phyloP scores from a whole-genome alignment of 202 grass and related monocot genomes.

The Hordeum pubiflorum region DNA sequence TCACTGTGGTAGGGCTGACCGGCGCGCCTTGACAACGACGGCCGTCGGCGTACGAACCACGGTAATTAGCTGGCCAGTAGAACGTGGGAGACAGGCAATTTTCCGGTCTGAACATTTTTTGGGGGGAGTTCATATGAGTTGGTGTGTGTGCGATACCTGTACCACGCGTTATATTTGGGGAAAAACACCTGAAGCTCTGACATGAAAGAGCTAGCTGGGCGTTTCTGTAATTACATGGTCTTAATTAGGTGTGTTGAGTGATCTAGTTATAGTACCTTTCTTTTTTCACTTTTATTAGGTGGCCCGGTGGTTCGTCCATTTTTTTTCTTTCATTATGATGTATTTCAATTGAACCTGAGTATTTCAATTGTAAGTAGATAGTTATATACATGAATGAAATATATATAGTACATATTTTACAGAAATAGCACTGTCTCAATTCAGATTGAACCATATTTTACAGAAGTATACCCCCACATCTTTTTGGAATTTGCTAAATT shows the following conservation, averaged over 20 bases:
- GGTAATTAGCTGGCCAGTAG: constrained; percentile 26
- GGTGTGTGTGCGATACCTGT: background rate
- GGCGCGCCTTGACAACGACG: constrained; percentile 6
- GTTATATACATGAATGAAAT: no score
- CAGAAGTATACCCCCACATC: no score
- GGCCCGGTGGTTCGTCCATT: background rate
- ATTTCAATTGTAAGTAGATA: no score
- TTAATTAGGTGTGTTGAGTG: background rate
- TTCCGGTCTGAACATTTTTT: constrained; percentile 7
- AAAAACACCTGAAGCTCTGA: constrained; percentile 32
- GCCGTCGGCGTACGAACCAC: constrained; percentile 28
- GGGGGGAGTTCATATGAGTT: background rate
- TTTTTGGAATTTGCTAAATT: no score
- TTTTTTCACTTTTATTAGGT: background rate
- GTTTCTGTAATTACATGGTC: constrained; percentile 33
- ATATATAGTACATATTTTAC: no score
- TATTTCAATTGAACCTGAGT: no score
- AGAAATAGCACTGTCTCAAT: no score
- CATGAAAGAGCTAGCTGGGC: background rate
- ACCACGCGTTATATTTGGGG: constrained; percentile 6
- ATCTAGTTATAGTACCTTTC: background rate
- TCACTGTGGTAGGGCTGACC: constrained; percentile 34
- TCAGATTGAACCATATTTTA: no score
- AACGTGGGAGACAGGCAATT: background rate
- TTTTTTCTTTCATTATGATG: background rate